phyloP scores from a whole-genome alignment of 371 early-diverging fungal species.

The Mortierella polycephala region DNA sequence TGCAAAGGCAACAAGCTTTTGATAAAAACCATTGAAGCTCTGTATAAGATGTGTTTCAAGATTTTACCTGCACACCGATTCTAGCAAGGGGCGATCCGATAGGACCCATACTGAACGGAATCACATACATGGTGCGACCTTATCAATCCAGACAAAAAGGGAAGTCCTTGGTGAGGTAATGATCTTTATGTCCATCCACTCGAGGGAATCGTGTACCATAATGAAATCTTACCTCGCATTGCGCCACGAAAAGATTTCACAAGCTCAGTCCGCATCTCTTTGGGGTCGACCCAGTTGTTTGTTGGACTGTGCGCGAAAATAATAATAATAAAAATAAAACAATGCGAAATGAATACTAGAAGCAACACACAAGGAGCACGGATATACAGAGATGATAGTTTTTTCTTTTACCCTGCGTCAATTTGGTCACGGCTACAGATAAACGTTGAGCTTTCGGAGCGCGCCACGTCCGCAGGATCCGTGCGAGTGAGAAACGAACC shows the following conservation, averaged over 20 bases:
- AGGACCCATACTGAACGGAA: conserved; percentile 62
- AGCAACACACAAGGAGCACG: too few relatives aligned
- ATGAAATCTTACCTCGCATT: conserved; percentile 52
- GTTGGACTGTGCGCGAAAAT: conserved; percentile 49
- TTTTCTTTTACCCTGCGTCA: conserved; percentile 54
- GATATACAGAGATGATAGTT: not conserved
- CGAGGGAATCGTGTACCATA: too few relatives aligned
- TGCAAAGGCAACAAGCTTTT: too few relatives aligned
- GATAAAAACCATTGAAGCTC: too few relatives aligned
- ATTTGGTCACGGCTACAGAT: conserved; percentile 54
- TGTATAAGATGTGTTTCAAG: not conserved
- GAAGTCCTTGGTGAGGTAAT: too few relatives aligned
- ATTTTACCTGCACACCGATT: conserved; percentile 55
- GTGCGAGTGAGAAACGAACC: conserved; percentile 61
- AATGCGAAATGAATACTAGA: conserved; percentile 3
- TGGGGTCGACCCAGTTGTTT: conserved; percentile 59
- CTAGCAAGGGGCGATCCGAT: conserved; percentile 55
- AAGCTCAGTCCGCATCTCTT: conserved; percentile 47
- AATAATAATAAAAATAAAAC: not conserved
- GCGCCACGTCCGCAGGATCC: conserved; percentile 59
- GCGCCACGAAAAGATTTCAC: conserved; percentile 55
- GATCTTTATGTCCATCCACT: too few relatives aligned
- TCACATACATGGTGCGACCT: conserved; percentile 61
- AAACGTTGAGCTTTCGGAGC: conserved; percentile 57
- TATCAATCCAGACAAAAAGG: not conserved